Conservation (phyloP, 495 filamentous ascomycete genomes). For the Penicillium diatomitis region DNA sequence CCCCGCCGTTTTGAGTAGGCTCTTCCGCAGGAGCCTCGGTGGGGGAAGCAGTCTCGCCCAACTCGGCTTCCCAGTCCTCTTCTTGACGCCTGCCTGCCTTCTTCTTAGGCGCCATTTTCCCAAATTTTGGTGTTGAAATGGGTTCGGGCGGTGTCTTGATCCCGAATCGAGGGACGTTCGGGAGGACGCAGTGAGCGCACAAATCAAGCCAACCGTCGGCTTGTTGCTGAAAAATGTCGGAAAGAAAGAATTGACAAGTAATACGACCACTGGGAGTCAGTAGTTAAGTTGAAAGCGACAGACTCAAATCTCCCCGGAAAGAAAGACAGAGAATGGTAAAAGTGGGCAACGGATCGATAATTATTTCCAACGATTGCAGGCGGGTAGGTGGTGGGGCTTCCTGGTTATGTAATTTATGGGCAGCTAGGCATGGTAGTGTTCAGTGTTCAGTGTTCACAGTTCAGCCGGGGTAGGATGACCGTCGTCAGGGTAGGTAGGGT, state of each 20-base stretch:
- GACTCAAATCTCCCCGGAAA: slow-evolving; percentile 10
- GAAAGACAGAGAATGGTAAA: slow-evolving; percentile 13
- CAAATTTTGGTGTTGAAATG: not conserved
- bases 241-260: slow-evolving; percentile 4
- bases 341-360: slow-evolving; percentile 3
- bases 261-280: slow-evolving; percentile 4
- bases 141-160: slow-evolving; percentile 1
- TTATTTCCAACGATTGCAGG: too few species aligned
- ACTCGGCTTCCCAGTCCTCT: slow-evolving; percentile 95
- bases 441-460: too few species aligned
- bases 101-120: slow-evolving; percentile 82
- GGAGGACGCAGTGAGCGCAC: slow-evolving; percentile 16
- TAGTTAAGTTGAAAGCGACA: slow-evolving; percentile 3
- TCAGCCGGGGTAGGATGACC: too few species aligned
- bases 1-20: slow-evolving; percentile 25
- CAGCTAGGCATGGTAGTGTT: too few species aligned
- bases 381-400: too few species aligned
- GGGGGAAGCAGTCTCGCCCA: slow-evolving; percentile 63
- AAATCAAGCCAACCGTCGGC: slow-evolving; percentile 28
- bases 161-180: slow-evolving; percentile 14
- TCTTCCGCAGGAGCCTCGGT: slow-evolving; percentile 40
- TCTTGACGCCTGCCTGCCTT: slow-evolving; percentile 80
- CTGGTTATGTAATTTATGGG: too few species aligned
- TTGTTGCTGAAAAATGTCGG: slow-evolving; percentile 7
- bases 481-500: too few species aligned